Evolutionary conservation across 2,329 filamentous ascomycete genomes (phyloP), one percentile per base, ranked within the genome.

Genomic region (Phaeoacremonium minimum): DNA sequence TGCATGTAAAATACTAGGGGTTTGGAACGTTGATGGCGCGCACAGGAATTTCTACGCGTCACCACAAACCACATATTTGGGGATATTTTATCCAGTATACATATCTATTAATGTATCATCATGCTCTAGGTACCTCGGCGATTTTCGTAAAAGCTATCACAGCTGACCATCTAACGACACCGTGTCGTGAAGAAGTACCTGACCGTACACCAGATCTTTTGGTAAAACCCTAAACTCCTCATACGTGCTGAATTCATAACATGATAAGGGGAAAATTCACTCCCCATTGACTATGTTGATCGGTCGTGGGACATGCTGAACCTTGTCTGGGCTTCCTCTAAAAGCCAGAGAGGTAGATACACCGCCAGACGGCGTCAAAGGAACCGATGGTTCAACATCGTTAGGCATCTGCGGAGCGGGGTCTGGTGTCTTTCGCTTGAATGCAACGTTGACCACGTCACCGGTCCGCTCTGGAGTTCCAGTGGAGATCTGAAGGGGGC

Each of bases 321-420:
- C 50, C 60, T 80, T 80, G 51, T 81, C 78, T 16, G 77, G 77
- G 49, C 77, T 81, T 46, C 73, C 73, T 50, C 77, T 72, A 61
- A 77, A 76, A 49, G 77, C 75, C 48, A 82, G 56, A 18, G 72
- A 59, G 12, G 68, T 71, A 17, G 66, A 52, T 34, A 37, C 38
- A 22, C 38, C 46, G 17, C 41, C 46, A 7, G 41, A 32, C 7
- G 48, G 45, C 4, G 58, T 61, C 15, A 52, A 48, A 8, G 53
- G 52, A 37, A 41, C 32, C 49, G 13, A 14, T 19, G 20, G 30
- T 18, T 34, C n/a, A 15, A 15, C 15, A 32, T 5, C 15, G 14
- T 30, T 20, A 18, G 26, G 22, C n/a, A 9, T 26, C 22, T 30
- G 26, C 16, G 14, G 20, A 19, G 6, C 14, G 18, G 15, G 4